Conservation (phyloP, 2,329 filamentous ascomycete genomes). For the Geoglossum cookeanum region DNA sequence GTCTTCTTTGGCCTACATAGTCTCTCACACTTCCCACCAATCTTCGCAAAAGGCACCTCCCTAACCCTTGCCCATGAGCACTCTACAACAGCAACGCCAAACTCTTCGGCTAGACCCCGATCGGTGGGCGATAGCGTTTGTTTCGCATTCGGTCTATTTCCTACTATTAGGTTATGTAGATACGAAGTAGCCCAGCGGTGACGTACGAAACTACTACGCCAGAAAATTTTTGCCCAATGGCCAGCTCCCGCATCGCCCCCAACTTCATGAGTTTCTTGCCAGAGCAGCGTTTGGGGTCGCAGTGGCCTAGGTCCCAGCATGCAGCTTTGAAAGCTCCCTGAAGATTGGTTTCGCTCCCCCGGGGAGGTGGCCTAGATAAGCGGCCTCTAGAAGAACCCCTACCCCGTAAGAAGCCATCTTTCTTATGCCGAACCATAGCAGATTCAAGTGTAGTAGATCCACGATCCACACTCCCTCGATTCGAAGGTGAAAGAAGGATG, state of each 20-base stretch:
- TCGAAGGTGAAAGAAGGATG: too few species aligned
- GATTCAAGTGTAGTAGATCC: neutral
- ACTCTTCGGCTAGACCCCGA: conserved; percentile 59
- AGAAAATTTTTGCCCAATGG: conserved; percentile 76
- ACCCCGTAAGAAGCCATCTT: conserved; percentile 58
- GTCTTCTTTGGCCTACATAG: conserved; percentile 27
- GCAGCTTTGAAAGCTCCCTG: conserved; percentile 65
- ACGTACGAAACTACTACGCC: conserved; percentile 71
- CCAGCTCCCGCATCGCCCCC: conserved; percentile 81
- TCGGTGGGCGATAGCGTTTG: conserved; percentile 69
- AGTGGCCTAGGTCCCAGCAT: conserved; percentile 96
- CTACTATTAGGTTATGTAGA: neutral
- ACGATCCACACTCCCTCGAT: neutral
- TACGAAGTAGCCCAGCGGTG: neutral
- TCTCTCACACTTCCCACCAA: conserved; percentile 84
- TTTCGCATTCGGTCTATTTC: conserved; percentile 60
- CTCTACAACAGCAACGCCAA: conserved; percentile 89
- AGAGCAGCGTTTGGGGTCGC: conserved; percentile 89
- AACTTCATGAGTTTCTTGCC: conserved; percentile 87
- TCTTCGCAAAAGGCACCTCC: conserved; percentile 78
- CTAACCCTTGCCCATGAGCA: conserved; percentile 88
- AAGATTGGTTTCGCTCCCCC: conserved; percentile 22
- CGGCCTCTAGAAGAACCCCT: conserved; percentile 48
- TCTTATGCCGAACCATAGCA: conserved; percentile 86
- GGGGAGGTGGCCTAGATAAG: conserved; percentile 32